These are phyloP conservation scores for Ettlia oleoabundans DNA, from an alignment of 139 green algal genomes.

Conservation along the genomic window DNA sequence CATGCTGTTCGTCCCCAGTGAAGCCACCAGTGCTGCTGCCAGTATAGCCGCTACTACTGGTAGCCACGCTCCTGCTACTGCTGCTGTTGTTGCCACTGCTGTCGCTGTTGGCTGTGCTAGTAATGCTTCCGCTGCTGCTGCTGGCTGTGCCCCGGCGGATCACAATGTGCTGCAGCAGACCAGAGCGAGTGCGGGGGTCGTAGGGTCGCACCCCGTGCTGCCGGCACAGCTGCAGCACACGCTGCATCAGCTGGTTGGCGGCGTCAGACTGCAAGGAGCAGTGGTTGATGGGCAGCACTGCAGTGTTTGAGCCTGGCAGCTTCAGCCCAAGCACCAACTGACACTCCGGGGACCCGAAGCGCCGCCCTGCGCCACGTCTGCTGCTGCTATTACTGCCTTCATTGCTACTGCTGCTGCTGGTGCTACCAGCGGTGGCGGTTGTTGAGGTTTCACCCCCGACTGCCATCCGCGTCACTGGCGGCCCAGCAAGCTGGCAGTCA, in stretches of 20 bases:
- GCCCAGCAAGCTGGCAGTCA: not conserved
- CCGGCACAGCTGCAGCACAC: not conserved
- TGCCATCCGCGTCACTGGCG: no score
- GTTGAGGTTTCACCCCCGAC: no score
- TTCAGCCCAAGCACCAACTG: slow-evolving; percentile 51
- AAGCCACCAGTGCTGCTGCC: not conserved
- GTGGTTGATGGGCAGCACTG: slow-evolving; percentile 51
- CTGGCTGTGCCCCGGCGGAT: slow-evolving; percentile 29
- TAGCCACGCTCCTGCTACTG: slow-evolving; percentile 36
- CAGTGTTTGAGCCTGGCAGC: slow-evolving; percentile 21
- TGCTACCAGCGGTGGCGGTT: no score
- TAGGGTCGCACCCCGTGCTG: slow-evolving; percentile 40
- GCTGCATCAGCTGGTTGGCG: slow-evolving; percentile 9
- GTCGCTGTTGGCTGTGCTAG: not conserved
- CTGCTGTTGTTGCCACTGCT: not conserved
- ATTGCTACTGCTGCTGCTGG: slow-evolving; percentile 2
- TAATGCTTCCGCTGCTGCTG: not conserved
- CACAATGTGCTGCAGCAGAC: slow-evolving; percentile 55
- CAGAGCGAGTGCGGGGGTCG: slow-evolving; percentile 25
- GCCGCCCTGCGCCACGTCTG: not conserved
- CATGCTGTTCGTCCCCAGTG: no score
- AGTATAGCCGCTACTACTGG: slow-evolving; percentile 16
- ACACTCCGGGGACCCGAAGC: no score
- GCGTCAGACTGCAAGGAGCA: slow-evolving; percentile 45
- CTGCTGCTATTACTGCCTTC: not conserved